Base-by-base conservation (phyloP, 1,139 yeast genomes). In the Hemisphaericaspora xylofermentans region DNA sequence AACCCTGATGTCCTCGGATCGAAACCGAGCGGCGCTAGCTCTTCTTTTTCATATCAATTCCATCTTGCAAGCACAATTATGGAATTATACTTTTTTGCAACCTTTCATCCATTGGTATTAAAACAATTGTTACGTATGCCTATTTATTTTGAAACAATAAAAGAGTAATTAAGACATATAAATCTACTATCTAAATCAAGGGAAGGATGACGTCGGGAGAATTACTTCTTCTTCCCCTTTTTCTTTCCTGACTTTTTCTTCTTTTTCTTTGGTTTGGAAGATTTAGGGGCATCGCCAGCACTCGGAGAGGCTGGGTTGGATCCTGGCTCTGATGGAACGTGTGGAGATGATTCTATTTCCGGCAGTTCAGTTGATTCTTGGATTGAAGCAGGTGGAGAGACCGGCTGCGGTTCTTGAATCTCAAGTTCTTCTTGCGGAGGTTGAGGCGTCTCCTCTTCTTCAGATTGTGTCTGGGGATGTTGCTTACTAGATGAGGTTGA, bases 1-100 rank as follows among this genome's bases (percentile, higher is more conserved):
- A 88, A 88, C 96, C 96, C 96, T 87, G 95, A 88, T 84, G 96
- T 87, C 96, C 94, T 82, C 76, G 94, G 96, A 88, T 88, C 96
- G 96, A 88, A 87, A 88, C 96, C 91, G 76, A 83, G 94, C 93
- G 86, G 86, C 94, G 96, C 96, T 88, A 87, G 8, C 7, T 8
- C 8, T 8, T 19, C 5, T 19, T 19, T 19, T 19, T 19, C 8
- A 19, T 19, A 8, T 19, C 5, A 8, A n/a, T n/a, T n/a, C 22
- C 22, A 19, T 19, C 5, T 19, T 5, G 8, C 22, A 6, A 8
- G 8, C 5, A 19, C 22, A 5, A 6, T 19, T 19, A 19, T 19
- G 22, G 8, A 19, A 19, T 21, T 21, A 21, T 21, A 21, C 24
- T 9, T 6, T 6, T 6, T 6, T 21, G 10, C 13, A 24, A 24